Base-by-base conservation (phyloP, 257 asterid species). In the Solanum piurae region DNA sequence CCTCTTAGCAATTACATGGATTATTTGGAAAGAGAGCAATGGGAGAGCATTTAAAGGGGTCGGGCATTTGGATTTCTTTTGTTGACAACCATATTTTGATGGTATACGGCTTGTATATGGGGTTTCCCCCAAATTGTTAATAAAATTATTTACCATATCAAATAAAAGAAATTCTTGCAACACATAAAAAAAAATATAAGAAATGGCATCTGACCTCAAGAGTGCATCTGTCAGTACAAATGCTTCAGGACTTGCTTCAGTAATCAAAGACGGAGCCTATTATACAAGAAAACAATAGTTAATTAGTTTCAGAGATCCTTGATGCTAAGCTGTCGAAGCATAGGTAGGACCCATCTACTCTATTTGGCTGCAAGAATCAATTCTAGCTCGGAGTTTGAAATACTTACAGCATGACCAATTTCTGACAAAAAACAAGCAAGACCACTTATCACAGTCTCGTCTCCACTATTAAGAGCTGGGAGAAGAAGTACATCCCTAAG, bases 341-440 rank as follows among this genome's bases (percentile, higher is more conserved):
- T 29, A 80, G 64, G 27, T 44, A 79, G 29, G 29, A 80, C 29
- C n/a, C 42, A 46, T 80, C 36, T 49, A 80, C 20, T 49, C 85
- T 29, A 29, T 46, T 80, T 80, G 84, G 52, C 62, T 66, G 75
- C 64, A 87, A 83, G 83, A 74, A 14, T 74, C 89, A 68, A 86
- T 13, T 80, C 69, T 77, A 62, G 42, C 79, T 64, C 21, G 42
- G 85, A 84, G 73, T 55, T 72, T 83, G 38, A 86, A 88, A 90
- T 86, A 90, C 99, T 92, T 93, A 96, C 98, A 86, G 99, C 94
- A 87, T 94, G 98, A 77, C 99, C 99, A 88, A 96, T 94, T 93
- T 96, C 99, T 27, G 99, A 94, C 95, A 96, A 90, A 93, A 96
- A 93, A 92, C 95, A 92, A 68, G 98, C 98, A 88, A 96, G 93